Evolutionary conservation across 495 filamentous ascomycete genomes (phyloP).

Genomic region (Talaromyces adpressus): DNA sequence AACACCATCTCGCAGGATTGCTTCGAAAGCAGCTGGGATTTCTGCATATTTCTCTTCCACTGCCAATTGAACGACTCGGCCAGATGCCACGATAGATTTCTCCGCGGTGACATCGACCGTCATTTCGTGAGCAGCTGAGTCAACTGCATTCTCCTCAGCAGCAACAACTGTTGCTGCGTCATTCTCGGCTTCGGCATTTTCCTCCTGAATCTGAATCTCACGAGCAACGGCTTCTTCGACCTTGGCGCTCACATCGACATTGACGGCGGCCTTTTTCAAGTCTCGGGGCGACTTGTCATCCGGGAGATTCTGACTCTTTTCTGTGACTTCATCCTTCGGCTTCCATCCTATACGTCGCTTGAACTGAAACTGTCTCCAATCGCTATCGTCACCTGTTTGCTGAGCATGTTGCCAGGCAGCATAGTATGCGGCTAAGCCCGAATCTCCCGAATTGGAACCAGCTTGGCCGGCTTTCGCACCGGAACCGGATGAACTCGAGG

Average conservation of each 20-base stretch:
- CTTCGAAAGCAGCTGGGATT: slow-evolving; percentile 83
- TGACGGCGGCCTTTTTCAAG: slow-evolving; percentile 51
- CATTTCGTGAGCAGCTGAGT: slow-evolving; percentile 18
- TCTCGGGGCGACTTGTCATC: slow-evolving; percentile 29
- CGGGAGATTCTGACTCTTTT: slow-evolving; percentile 28
- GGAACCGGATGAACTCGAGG: slow-evolving; percentile 36
- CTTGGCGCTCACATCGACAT: slow-evolving; percentile 48
- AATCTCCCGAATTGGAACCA: slow-evolving; percentile 36
- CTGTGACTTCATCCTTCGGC: slow-evolving; percentile 47
- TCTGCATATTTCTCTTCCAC: slow-evolving; percentile 65
- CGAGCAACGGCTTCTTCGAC: slow-evolving; percentile 60
- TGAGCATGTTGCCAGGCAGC: slow-evolving; percentile 79
- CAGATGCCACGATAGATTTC: slow-evolving; percentile 62
- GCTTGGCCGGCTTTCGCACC: slow-evolving; percentile 40
- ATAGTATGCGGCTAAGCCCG: slow-evolving; percentile 76
- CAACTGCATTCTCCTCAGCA: slow-evolving; percentile 21
- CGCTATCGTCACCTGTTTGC: slow-evolving; percentile 61
- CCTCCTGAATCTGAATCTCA: slow-evolving; percentile 48
- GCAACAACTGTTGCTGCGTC: slow-evolving; percentile 21
- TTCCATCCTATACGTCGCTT: slow-evolving; percentile 83
- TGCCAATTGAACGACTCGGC: slow-evolving; percentile 66
- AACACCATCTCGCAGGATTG: slow-evolving; percentile 69
- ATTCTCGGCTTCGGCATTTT: slow-evolving; percentile 39
- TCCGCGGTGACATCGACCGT: slow-evolving; percentile 25
- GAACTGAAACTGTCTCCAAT: slow-evolving; percentile 89